Conservation (phyloP, 805 yeast genomes). For the Saturnispora silvae region DNA sequence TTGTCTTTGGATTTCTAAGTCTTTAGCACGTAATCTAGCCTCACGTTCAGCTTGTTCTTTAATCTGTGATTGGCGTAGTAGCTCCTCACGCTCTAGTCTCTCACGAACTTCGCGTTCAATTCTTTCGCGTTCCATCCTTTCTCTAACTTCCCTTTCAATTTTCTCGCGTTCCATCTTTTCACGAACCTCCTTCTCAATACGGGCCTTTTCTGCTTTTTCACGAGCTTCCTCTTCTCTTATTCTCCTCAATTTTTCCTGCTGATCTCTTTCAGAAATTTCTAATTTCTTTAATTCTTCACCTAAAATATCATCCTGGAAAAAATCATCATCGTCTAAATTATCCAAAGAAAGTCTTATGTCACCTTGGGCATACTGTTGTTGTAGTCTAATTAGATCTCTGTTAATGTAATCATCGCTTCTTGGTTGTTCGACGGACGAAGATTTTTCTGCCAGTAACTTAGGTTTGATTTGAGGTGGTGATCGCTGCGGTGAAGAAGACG, state of each 20-base stretch:
- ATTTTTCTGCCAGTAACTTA: neutral
- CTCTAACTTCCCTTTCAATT: conserved; percentile 1
- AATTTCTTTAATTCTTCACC: neutral
- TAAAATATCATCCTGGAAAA: conserved; percentile 1
- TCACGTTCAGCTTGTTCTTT: neutral
- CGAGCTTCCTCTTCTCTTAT: neutral
- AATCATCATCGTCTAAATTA: neutral
- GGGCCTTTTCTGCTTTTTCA: too few relatives aligned
- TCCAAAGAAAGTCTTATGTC: neutral
- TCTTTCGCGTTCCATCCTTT: neutral
- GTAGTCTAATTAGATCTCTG: conserved; percentile 1
- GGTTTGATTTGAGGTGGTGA: neutral
- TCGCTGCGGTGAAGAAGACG: neutral
- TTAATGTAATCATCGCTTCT: neutral
- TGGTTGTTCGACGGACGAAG: neutral
- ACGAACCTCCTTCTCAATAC: conserved; percentile 1
- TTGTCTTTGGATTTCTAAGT: neutral
- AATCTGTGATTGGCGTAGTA: neutral
- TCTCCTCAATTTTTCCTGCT: neutral
- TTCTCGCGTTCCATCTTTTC: neutral
- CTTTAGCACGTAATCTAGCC: neutral
- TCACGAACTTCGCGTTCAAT: neutral
- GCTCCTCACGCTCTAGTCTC: neutral
- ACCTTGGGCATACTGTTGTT: conserved; percentile 5
- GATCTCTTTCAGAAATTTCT: neutral